phyloP scores from a whole-genome alignment of 2,329 filamentous ascomycete genomes.

The Pseudogymnoascus sp. region DNA sequence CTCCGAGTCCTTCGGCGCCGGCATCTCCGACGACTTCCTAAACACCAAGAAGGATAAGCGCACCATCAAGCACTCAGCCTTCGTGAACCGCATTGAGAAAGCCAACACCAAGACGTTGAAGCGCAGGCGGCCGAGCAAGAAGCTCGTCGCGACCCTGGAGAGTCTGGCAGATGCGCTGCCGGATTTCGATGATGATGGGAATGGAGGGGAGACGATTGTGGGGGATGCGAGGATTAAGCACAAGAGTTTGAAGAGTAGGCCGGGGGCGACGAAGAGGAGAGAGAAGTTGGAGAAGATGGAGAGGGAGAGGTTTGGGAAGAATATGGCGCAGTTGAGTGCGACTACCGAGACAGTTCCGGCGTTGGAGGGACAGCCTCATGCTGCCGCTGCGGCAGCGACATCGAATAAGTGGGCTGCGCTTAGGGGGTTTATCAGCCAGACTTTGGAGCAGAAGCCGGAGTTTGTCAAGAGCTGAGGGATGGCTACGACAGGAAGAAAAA shows the following conservation, averaged over 20 bases:
- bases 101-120: slow-evolving; percentile 45
- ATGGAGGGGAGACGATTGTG: slow-evolving; percentile 29
- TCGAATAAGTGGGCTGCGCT: slow-evolving; percentile 70
- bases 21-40: slow-evolving; percentile 50
- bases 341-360: slow-evolving; percentile 30
- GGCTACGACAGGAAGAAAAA: background rate
- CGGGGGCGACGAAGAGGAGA: slow-evolving; percentile 75
- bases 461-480: slow-evolving; percentile 37
- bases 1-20: slow-evolving; percentile 37
- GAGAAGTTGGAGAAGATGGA: slow-evolving; percentile 72
- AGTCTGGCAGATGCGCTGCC: slow-evolving; percentile 75
- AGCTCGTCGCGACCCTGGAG: slow-evolving; percentile 67
- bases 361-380: slow-evolving; percentile 13
- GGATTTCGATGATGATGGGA: slow-evolving; percentile 38
- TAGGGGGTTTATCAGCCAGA: slow-evolving; percentile 73
- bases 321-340: slow-evolving; percentile 60
- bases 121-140: slow-evolving; percentile 62
- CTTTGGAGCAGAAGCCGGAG: slow-evolving; percentile 80
- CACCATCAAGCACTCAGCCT: slow-evolving; percentile 68
- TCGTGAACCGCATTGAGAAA: slow-evolving; percentile 70
- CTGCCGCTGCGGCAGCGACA: slow-evolving; percentile 27
- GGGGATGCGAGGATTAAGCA: slow-evolving; percentile 58
- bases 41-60: slow-evolving; percentile 78
- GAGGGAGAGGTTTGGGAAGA: slow-evolving; percentile 74
- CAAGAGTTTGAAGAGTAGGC: slow-evolving; percentile 64